Evolutionary conservation across 805 yeast genomes (phyloP).

Genomic region (Monosporozyma siamensis): DNA sequence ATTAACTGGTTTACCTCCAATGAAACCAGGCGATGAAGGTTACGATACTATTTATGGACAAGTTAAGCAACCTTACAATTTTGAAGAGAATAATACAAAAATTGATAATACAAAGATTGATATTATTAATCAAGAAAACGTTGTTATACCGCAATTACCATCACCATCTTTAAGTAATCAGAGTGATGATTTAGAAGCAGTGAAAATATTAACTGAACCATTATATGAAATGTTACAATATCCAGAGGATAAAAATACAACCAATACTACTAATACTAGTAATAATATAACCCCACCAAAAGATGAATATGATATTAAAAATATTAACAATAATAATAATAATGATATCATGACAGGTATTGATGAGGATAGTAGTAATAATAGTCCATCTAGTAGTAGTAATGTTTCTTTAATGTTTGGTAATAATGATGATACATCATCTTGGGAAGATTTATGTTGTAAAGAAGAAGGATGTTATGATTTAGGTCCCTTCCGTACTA

Average conservation of each 20-base stretch:
- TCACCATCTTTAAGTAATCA: not conserved
- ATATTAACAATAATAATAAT: not conserved
- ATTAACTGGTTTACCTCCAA: constrained; percentile 3
- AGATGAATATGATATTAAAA: not conserved
- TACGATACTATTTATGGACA: constrained; percentile 1
- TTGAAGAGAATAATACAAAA: not conserved
- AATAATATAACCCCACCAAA: not conserved
- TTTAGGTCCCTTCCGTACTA: constrained; percentile 5
- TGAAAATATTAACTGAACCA: not conserved
- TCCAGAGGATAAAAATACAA: no score
- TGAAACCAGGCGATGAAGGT: not conserved
- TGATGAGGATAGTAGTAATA: no score
- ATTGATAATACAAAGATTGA: not conserved
- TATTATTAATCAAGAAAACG: not conserved
- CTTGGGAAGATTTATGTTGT: constrained; percentile 9
- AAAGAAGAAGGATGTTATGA: constrained; percentile 7
- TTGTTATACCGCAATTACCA: not conserved
- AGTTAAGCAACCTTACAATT: no score
- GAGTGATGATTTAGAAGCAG: not conserved
- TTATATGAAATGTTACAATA: no score
- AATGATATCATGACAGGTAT: not conserved
- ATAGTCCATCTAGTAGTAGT: not conserved
- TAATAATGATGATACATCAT: not conserved
- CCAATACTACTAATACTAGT: not conserved
- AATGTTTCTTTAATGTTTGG: not conserved